phyloP scores from a whole-genome alignment of 2,329 filamentous ascomycete genomes.

The Penicillium palitans region DNA sequence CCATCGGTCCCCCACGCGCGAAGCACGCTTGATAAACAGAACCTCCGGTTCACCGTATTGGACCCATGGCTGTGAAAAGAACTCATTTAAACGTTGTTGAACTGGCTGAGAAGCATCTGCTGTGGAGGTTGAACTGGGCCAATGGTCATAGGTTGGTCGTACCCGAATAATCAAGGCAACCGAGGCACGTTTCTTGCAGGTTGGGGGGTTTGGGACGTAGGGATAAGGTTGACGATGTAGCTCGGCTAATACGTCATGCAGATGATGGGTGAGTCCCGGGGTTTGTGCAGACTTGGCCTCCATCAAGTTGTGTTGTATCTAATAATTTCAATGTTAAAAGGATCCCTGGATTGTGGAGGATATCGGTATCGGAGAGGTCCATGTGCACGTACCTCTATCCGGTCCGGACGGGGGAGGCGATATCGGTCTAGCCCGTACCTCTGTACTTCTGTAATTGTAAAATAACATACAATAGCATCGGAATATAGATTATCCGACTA shows the following conservation, averaged over 20 bases:
- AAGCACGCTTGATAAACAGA: conserved; percentile 70
- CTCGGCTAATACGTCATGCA: conserved; percentile 35
- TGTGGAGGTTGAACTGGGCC: conserved; percentile 41
- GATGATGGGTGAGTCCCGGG: conserved; percentile 25
- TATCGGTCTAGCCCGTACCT: conserved; percentile 4
- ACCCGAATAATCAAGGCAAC: conserved; percentile 66
- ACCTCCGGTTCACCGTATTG: conserved; percentile 65
- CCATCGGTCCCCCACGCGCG: conserved; percentile 66
- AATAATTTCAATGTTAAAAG: neutral
- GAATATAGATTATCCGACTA: conserved; percentile 5
- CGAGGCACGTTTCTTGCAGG: conserved; percentile 61
- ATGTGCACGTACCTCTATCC: neutral
- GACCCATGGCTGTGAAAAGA: conserved; percentile 67
- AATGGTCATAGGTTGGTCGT: conserved; percentile 58
- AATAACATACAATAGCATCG: neutral
- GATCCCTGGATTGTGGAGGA: neutral
- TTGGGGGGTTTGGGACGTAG: conserved; percentile 48
- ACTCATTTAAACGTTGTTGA: conserved; percentile 52
- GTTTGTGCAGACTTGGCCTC: neutral
- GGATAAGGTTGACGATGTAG: conserved; percentile 42
- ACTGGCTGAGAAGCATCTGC: conserved; percentile 27
- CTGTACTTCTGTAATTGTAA: neutral
- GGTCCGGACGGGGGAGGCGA: neutral
- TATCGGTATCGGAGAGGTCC: neutral
- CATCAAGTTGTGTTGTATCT: neutral